Base-by-base conservation (phyloP, 2,329 filamentous ascomycete genomes). In the Xylariaceae sp. region DNA sequence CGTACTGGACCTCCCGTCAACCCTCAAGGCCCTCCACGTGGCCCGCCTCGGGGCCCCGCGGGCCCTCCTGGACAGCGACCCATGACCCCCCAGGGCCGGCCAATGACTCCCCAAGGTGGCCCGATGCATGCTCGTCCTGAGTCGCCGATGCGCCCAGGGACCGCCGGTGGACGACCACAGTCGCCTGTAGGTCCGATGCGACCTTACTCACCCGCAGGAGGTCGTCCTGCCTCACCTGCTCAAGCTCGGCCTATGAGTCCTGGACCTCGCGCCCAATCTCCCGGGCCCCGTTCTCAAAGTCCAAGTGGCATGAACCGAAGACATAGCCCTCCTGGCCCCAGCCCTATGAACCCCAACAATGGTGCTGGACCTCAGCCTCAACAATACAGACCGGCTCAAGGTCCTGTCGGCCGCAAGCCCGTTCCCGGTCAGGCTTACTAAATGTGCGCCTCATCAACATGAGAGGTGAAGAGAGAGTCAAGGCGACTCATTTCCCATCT, bases 1-100 rank as follows among this genome's bases (percentile, higher is more conserved):
- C 57, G 73, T 39, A 69, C 72, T 46, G 76, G 77, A 29, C 78
- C 72, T 45, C 75, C 78, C 3, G 64, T 81, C 38, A 79, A 74
- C 48, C 54, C 55, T 16, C 53, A 54, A 37, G 48, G 45, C 19
- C 34, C 34, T 43, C 47, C 50, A 19, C 55, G 56, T 16, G 52
- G 52, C 19, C 56, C 56, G 19, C 42, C 42, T 15, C 37, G 37
- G 6, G 51, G 51, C 13, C 45, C 49, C 15, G 56, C 59, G 34
- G 60, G 63, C 13, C 62, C 63, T 33, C 55, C 59, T 19, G 58
- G 58, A 39, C 62, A 64, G 42, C 59, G 65, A 31, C 63, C 68
- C 18, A 68, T 66, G 49, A 48, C 19, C 30, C 47, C 17, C 36
- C 46, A 39, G 43, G 56, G 56, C 42, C 59, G 65, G 31, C 63